Evolutionary conservation across 139 green algal genomes (phyloP), one percentile per base, ranked within the genome.

Genomic region (Gonium pectorale): DNA sequence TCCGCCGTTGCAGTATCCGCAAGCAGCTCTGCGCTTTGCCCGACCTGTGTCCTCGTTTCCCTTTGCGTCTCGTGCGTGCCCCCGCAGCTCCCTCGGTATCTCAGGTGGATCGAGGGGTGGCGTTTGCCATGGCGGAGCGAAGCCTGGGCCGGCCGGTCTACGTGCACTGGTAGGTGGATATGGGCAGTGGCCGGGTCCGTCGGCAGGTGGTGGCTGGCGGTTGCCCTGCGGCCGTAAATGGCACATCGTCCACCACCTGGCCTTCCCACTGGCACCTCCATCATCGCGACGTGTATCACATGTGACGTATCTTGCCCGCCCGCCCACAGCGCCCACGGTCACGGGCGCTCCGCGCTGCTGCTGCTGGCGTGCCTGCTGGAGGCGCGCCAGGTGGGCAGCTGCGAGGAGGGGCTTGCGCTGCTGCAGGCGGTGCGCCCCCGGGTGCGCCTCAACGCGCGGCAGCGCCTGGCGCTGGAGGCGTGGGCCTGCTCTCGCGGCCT

Each of bases 111-210:
- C 51, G 71, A 26, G 93, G 83, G 1, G 93, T 95, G 40, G 83
- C 86, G n/a, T 96, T 90, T 71, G 88, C 86, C 2, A 49, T 86
- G 51, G 13, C 85, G 31, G 86, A 95, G 86, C 51, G 66, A 24
- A 26, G 27, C 0, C 70, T 63, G 64, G 90, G 90, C 24, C 44
- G 71, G 27, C 35, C 82, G 3, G 75, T 95, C 15, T 91, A 93
- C 43, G 79, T 95, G 26, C 93, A 95, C 86, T 95, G 93, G 72
- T 80, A n/a, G n/a, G n/a, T n/a, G n/a, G n/a, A n/a, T n/a, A n/a
- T n/a, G n/a, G n/a, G n/a, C n/a, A n/a, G n/a, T n/a, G n/a, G n/a
- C n/a, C n/a, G n/a, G n/a, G n/a, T n/a, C n/a, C n/a, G n/a, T n/a
- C n/a, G n/a, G n/a, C n/a, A n/a, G n/a, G n/a, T n/a, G n/a, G n/a